A percentile compares a stretch with the other conserved stretches of the same genome.
Conservation (phyloP, 2,329 filamentous ascomycete genomes). For the Hymenoscyphus repandus region DNA sequence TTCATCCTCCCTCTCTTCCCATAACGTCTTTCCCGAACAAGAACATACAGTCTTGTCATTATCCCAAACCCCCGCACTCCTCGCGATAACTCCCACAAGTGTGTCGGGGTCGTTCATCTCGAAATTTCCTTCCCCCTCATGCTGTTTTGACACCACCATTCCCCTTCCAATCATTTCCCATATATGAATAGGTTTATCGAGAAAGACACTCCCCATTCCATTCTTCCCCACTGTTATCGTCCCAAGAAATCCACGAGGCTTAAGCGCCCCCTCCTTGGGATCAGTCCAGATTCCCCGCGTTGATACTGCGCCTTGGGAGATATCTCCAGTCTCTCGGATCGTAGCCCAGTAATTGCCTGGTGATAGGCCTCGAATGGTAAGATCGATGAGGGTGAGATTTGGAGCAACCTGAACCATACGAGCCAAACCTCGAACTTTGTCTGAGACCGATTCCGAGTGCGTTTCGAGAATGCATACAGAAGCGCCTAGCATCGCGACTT, state of each 20-base stretch:
- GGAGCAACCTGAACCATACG: slow-evolving; percentile 89
- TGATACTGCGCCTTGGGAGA: slow-evolving; percentile 75
- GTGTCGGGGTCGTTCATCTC: slow-evolving; percentile 76
- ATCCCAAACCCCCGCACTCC: slow-evolving; percentile 97
- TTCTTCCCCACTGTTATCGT: slow-evolving; percentile 68
- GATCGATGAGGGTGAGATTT: slow-evolving; percentile 75
- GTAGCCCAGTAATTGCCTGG: slow-evolving; percentile 80
- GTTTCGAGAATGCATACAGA: slow-evolving; percentile 97
- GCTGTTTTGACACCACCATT: slow-evolving; percentile 72
- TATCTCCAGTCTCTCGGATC: slow-evolving; percentile 80
- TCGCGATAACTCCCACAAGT: slow-evolving; percentile 85
- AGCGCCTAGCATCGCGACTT: slow-evolving; percentile 46
- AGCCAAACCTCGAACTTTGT: slow-evolving; percentile 77
- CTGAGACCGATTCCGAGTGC: slow-evolving; percentile 52
- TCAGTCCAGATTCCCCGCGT: slow-evolving; percentile 75
- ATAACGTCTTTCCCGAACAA: slow-evolving; percentile 95
- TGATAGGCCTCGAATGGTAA: slow-evolving; percentile 76
- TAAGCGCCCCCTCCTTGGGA: slow-evolving; percentile 34
- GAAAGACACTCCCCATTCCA: slow-evolving; percentile 72
- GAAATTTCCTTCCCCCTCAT: slow-evolving; percentile 52
- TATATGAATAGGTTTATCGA: slow-evolving; percentile 77
- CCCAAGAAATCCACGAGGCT: slow-evolving; percentile 62
- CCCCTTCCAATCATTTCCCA: slow-evolving; percentile 96
- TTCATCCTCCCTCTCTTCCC: slow-evolving; percentile 93
- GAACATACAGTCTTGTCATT: slow-evolving; percentile 98